Base-by-base conservation (phyloP, 768 basidiomycete genomes). In the Agaricus bisporus region DNA sequence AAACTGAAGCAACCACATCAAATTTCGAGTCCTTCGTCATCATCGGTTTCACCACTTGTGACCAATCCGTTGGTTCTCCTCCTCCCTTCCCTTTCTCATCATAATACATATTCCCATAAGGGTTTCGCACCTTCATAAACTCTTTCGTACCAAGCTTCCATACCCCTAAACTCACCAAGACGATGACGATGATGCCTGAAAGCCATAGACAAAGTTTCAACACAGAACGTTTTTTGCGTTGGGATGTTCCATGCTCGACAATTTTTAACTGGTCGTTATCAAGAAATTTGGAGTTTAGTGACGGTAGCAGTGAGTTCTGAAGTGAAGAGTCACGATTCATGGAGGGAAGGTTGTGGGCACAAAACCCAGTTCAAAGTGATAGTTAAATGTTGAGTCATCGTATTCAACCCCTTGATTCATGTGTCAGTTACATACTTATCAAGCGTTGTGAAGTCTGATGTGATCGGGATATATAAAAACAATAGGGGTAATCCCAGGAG, bases 1-100 rank as follows among this genome's bases (percentile, higher is more conserved):
- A 59, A 0, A 63, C 60, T 4, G 56, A 59, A 11, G 60, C 61
- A 4, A 55, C 55, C 10, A 63, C 46, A 28, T 61, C 61, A 51
- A 63, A 63, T 26, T 41, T 47, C 5, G 55, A 48, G 28, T 61
- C 32, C 15, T 49, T 39, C 6, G 49, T 56, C 18, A 63, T 38
- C 35, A 63, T 55, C 2, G 61, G 61, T 17, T 51, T 56, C 1
- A 63, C 60, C 1, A 62, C 59, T 20, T 38, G 36, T 28, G 55
- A 41, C 47, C 41, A 43, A 32, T 52, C 50, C 29, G 29, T 29
- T 29, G 10, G n/a, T n/a, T n/a, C n/a, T n/a, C n/a, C 29, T 11
- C 28, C 22, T 26, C 52, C 48, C 25, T 50, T 47, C 1, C 17
- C 48, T 11, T 38, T 22, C 22, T 47, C 22, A 36, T 54, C 43